Evolutionary conservation across 306 rosid genomes (phyloP).

Genomic region (Albizia julibrissin): DNA sequence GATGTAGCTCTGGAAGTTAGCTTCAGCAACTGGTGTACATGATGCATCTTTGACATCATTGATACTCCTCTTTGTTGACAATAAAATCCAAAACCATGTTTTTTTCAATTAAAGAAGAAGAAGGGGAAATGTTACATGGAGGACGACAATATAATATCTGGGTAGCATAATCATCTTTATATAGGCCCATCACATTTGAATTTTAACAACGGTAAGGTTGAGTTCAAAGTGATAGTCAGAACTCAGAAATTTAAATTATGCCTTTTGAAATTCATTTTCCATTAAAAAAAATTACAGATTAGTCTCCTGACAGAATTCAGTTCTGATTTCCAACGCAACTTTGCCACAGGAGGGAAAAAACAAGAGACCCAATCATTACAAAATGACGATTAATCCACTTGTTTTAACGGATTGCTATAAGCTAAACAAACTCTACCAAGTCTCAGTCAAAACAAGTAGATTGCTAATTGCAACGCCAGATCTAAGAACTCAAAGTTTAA

Average conservation of each 20-base stretch:
- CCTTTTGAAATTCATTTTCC: not conserved
- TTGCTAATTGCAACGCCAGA: conserved; percentile 5
- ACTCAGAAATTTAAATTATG: not conserved
- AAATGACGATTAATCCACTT: not conserved
- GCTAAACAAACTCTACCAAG: not conserved
- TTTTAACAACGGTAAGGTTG: not conserved
- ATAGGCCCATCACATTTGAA: not conserved
- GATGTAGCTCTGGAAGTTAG: not conserved
- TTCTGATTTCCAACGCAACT: not conserved
- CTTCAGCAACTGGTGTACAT: not conserved
- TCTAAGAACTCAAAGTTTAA: conserved; percentile 8
- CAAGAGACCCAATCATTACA: not conserved
- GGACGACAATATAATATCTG: not conserved
- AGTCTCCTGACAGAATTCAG: not conserved
- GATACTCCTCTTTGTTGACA: not conserved
- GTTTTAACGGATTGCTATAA: not conserved
- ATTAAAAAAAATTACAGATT: not conserved
- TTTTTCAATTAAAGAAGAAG: not conserved
- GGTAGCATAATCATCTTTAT: not conserved
- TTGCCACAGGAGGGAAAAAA: not conserved
- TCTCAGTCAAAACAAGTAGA: not conserved
- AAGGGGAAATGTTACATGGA: not conserved
- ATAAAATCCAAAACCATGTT: not conserved
- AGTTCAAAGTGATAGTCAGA: conserved; percentile 25
- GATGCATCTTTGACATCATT: not conserved